These are phyloP conservation scores for Areca catechu DNA, from an alignment of 176 grass and related monocot genomes.

Conservation along the genomic window DNA sequence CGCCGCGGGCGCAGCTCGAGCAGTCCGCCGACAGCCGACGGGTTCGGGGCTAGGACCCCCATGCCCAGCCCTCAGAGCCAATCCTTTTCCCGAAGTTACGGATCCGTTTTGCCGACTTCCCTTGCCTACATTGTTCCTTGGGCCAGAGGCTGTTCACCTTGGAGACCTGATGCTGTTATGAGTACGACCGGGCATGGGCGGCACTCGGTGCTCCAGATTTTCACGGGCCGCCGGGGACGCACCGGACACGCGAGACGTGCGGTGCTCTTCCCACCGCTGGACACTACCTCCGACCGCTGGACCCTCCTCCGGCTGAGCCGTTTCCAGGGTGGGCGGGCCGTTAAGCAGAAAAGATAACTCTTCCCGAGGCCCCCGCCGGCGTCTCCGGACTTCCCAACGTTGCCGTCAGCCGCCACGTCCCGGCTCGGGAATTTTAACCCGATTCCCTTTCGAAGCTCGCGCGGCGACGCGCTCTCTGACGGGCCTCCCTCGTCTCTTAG, in stretches of 20 bases:
- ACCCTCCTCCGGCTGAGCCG: conserved; percentile 34
- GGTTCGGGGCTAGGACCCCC: conserved; percentile 45
- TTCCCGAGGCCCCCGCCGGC: conserved; percentile 24
- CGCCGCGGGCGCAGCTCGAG: conserved; percentile 25
- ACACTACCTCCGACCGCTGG: too few relatives aligned
- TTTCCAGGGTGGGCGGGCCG: conserved; percentile 38
- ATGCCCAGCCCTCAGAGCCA: too few relatives aligned
- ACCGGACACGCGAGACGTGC: too few relatives aligned
- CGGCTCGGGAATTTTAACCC: too few relatives aligned
- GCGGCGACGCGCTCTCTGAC: conserved; percentile 22
- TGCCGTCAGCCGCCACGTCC: too few relatives aligned
- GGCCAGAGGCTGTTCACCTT: conserved; percentile 70
- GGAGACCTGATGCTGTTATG: conserved; percentile 35
- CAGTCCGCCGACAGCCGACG: conserved; percentile 17
- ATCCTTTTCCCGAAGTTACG: too few relatives aligned
- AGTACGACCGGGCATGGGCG: conserved; percentile 19
- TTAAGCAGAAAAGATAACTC: conserved; percentile 54
- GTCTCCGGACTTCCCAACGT: too few relatives aligned
- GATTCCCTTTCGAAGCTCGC: too few relatives aligned
- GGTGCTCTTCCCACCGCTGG: too few relatives aligned
- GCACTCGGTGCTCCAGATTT: conserved; percentile 47
- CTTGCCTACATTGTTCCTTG: conserved; percentile 15
- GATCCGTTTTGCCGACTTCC: too few relatives aligned
- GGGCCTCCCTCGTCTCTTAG: conserved; percentile 19
- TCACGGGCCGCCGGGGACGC: conserved; percentile 54